Conservation (phyloP, 2,329 filamentous ascomycete species). For the Aspergillus costaricaensis region DNA sequence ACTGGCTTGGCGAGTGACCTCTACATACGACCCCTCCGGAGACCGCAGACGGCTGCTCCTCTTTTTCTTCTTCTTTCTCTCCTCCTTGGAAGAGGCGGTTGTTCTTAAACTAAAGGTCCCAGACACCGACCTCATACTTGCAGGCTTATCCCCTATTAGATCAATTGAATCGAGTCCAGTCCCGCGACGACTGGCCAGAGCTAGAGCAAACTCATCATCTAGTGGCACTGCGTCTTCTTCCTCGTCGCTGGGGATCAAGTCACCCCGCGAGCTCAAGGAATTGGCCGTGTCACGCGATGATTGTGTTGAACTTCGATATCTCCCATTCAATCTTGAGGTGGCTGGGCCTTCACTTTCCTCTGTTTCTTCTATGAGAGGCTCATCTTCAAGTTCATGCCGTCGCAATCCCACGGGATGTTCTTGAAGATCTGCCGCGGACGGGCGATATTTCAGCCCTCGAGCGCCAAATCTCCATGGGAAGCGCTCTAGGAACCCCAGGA, state of each 20-base stretch:
- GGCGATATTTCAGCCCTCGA: conserved; percentile 78
- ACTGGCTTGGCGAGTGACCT: conserved; percentile 33
- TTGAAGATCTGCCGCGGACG: conserved; percentile 84
- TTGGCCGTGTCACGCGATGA: conserved; percentile 80
- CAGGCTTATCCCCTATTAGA: conserved; percentile 65
- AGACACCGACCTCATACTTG: conserved; percentile 43
- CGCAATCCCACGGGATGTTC: conserved; percentile 71
- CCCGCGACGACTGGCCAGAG: conserved; percentile 68
- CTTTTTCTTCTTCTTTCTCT: conserved; percentile 37
- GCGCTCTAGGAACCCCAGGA: conserved; percentile 79
- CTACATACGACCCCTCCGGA: conserved; percentile 26
- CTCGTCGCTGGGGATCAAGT: conserved; percentile 88
- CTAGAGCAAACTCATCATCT: conserved; percentile 88
- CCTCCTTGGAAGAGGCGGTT: conserved; percentile 43
- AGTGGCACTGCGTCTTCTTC: conserved; percentile 92
- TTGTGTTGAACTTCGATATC: conserved; percentile 73
- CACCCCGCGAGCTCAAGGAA: conserved; percentile 82
- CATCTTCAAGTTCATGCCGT: conserved; percentile 57
- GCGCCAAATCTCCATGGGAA: conserved; percentile 84
- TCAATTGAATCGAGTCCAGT: conserved; percentile 64
- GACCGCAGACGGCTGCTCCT: conserved; percentile 32
- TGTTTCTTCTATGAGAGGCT: conserved; percentile 69
- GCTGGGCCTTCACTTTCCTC: conserved; percentile 46
- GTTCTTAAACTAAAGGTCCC: conserved; percentile 52
- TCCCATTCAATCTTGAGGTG: conserved; percentile 21